Evolutionary conservation across 2,329 filamentous ascomycete species (phyloP).

Genomic region (Paraconiothyrium brasiliense): DNA sequence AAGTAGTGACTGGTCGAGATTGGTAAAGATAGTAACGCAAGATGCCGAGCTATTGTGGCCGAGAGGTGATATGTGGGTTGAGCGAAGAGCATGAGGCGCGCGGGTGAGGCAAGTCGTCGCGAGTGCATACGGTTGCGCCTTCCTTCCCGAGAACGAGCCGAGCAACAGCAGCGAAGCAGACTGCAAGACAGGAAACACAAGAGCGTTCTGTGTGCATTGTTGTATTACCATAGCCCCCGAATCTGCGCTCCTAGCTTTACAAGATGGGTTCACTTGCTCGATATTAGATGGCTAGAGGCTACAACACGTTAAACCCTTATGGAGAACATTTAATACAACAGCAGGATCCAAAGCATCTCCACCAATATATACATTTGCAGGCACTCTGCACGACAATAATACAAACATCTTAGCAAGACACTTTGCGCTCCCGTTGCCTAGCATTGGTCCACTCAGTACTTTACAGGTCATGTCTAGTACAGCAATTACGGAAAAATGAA

Average conservation of each 20-base stretch:
- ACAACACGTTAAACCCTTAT: too few species aligned
- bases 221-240: too few species aligned
- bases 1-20: neutral
- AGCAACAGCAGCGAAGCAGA: neutral
- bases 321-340: neutral
- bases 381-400: neutral
- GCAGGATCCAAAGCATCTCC: neutral
- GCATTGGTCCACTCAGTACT: neutral
- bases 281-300: too few species aligned
- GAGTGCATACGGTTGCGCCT: conserved; percentile 19
- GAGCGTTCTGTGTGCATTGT: too few species aligned
- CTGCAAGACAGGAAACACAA: too few species aligned
- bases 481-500: neutral
- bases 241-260: too few species aligned
- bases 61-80: conserved; percentile 11
- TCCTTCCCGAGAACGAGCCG: neutral
- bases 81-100: neutral
- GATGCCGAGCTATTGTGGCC: neutral
- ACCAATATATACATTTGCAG: neutral
- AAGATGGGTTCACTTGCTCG: too few species aligned
- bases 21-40: conserved; percentile 10
- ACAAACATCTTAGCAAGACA: neutral
- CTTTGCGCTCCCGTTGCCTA: neutral
- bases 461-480: conserved; percentile 6
- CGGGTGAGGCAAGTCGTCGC: conserved; percentile 15